phyloP scores from a whole-genome alignment of 345 rosid genomes.

The Durio zibethinus region DNA sequence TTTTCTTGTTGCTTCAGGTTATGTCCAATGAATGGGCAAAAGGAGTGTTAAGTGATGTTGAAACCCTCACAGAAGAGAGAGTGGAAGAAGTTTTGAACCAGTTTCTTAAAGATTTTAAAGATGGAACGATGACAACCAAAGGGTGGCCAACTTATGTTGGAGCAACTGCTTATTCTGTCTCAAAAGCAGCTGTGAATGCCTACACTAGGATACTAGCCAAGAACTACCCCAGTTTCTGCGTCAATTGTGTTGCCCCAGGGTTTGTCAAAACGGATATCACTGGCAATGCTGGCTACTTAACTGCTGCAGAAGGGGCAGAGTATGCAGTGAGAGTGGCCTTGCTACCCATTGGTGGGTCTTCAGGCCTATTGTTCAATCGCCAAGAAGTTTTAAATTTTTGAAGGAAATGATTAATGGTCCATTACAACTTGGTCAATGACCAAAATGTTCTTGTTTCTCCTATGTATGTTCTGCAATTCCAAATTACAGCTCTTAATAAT shows the following conservation, averaged over 20 bases:
- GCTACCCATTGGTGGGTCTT: background rate
- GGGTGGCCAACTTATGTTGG: slow-evolving; percentile 24
- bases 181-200: slow-evolving; percentile 39
- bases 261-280: slow-evolving; percentile 36
- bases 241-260: slow-evolving; percentile 29
- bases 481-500: background rate
- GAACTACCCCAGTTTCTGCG: slow-evolving; percentile 22
- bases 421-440: background rate
- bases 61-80: slow-evolving; percentile 14
- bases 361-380: slow-evolving; percentile 6
- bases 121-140: slow-evolving; percentile 13
- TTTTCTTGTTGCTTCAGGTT: background rate
- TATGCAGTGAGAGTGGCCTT: slow-evolving; percentile 5
- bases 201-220: slow-evolving; percentile 37
- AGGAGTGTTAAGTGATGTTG: slow-evolving; percentile 20
- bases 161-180: slow-evolving; percentile 21
- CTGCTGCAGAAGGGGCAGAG: slow-evolving; percentile 19
- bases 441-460: background rate
- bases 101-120: background rate
- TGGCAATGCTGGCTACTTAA: background rate
- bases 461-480: background rate
- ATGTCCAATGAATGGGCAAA: slow-evolving; percentile 20
- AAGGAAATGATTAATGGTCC: background rate
- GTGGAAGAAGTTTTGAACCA: background rate
- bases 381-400: background rate